These are phyloP conservation scores for Xylaria scruposa DNA, from an alignment of 495 filamentous ascomycete genomes.

Conservation along the genomic window DNA sequence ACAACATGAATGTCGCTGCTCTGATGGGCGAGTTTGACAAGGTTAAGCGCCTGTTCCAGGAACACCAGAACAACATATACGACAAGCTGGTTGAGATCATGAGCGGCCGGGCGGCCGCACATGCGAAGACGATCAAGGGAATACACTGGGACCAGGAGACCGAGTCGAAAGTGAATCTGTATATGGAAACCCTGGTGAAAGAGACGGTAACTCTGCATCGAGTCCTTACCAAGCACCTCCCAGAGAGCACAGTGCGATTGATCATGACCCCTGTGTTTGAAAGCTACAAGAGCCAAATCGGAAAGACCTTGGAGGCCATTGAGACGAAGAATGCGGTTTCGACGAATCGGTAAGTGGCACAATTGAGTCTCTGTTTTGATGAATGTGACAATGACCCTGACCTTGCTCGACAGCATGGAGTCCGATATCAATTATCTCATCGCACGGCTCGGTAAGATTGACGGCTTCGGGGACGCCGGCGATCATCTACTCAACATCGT, in stretches of 20 bases:
- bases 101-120: slow-evolving; percentile 74
- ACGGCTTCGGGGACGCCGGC: slow-evolving; percentile 77
- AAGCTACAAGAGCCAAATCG: slow-evolving; percentile 85
- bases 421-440: slow-evolving; percentile 81
- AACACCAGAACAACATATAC: slow-evolving; percentile 92
- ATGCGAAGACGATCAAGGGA: slow-evolving; percentile 76
- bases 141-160: slow-evolving; percentile 72
- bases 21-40: slow-evolving; percentile 93
- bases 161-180: slow-evolving; percentile 60
- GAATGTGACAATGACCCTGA: slow-evolving; percentile 4
- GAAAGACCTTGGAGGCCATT: slow-evolving; percentile 73
- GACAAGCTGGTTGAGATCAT: slow-evolving; percentile 98
- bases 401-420: slow-evolving; percentile 66
- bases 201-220: slow-evolving; percentile 89
- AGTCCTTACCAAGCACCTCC: slow-evolving; percentile 84
- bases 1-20: slow-evolving; percentile 49
- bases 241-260: slow-evolving; percentile 75
- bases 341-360: slow-evolving; percentile 69
- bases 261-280: slow-evolving; percentile 93
- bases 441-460: slow-evolving; percentile 73
- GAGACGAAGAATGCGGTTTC: slow-evolving; percentile 69
- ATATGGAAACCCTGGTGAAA: slow-evolving; percentile 91
- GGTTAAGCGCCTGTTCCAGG: slow-evolving; percentile 84
- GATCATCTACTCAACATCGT: slow-evolving; percentile 72
- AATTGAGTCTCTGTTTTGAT: background rate